Base-by-base conservation (phyloP, 768 basidiomycete genomes). In the Boletus rubroflammeus region DNA sequence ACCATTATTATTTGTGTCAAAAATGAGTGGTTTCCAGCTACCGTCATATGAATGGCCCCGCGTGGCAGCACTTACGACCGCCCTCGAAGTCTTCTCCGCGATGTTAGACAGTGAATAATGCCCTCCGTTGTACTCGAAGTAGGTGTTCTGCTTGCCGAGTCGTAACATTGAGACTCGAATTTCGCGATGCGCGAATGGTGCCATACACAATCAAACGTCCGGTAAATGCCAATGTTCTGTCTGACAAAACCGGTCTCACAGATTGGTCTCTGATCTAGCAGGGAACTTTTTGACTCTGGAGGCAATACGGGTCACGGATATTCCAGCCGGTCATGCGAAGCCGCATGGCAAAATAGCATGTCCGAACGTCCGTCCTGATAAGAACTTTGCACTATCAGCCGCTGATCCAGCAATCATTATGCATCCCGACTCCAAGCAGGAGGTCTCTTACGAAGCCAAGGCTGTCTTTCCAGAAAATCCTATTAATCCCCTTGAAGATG, bases 401-500 rank as follows among this genome's bases (percentile, higher is more conserved):
- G 19, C 19, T 50, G n/a, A 9, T 38, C 36, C 3, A n/a, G n/a
- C 17, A 38, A 19, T 9, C 36, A 10, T 38, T 38, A 38, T 38
- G 36, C 36, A 38, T 19, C 23, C 25, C 47, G 7, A n/a, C 23
- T 25, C 29, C 38, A 32, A 41, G 34, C 47, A 51, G 28, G 26
- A 41, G 10, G 38, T 26, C 31, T 51, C 39, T 32, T 28, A 14
- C 9, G 38, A 40, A 26, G n/a, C 23, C 39, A 53, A 34, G 10
- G 19, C 2, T 8, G 26, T 15, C 21, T 6, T 5, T 54, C 15
- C 25, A n/a, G 19, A 13, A 19, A 34, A 28, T 35, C 15, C 11
- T 8, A 35, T 45, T 31, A 11, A 39, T 2, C 29, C 26, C 2
- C 41, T 19, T 3, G 46, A 36, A n/a, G 43, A 56, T 39, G 82